These are phyloP conservation scores for Chalciporus pseudorubinellus DNA, from an alignment of 768 basidiomycete species.

Conservation along the genomic window DNA sequence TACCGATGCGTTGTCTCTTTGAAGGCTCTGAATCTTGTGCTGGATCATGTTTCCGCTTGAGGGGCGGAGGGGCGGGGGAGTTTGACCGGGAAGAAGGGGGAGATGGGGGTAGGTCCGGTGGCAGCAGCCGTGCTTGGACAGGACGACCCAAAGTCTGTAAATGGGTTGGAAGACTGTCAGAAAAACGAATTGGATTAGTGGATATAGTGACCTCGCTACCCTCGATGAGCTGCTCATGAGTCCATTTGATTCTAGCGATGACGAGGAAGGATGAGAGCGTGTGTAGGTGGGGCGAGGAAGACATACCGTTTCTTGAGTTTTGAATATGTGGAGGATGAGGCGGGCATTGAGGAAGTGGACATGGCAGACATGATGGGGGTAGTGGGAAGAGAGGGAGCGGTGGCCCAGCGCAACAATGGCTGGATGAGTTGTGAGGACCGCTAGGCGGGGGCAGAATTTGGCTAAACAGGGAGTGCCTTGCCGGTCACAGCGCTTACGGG, in stretches of 20 bases:
- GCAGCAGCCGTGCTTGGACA: conserved; percentile 39
- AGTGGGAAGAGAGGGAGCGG: conserved; percentile 38
- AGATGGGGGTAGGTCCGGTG: conserved; percentile 44
- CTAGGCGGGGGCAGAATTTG: conserved; percentile 35
- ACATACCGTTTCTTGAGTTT: conserved; percentile 37
- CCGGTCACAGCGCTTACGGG: conserved; percentile 36
- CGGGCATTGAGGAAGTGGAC: conserved; percentile 27
- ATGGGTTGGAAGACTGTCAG: conserved; percentile 16
- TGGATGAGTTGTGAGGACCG: conserved; percentile 32
- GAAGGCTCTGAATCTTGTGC: conserved; percentile 24
- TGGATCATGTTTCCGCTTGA: conserved; percentile 40
- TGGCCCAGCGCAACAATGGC: conserved; percentile 44
- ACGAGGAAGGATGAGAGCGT: conserved; percentile 19
- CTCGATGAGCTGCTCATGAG: conserved; percentile 39
- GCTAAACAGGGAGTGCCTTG: conserved; percentile 35
- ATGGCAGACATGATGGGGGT: conserved; percentile 36
- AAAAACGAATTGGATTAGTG: conserved; percentile 3
- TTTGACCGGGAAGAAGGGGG: conserved; percentile 43
- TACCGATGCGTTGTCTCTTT: conserved; percentile 33
- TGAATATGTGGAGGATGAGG: conserved; percentile 17
- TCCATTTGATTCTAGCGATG: conserved; percentile 32
- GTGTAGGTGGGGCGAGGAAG: conserved; percentile 2
- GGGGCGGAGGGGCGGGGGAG: conserved; percentile 36
- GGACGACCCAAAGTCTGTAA: conserved; percentile 41
- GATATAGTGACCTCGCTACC: conserved; percentile 36